Conservation (phyloP, 768 basidiomycete genomes). For the Stropharia rugosoannulata region DNA sequence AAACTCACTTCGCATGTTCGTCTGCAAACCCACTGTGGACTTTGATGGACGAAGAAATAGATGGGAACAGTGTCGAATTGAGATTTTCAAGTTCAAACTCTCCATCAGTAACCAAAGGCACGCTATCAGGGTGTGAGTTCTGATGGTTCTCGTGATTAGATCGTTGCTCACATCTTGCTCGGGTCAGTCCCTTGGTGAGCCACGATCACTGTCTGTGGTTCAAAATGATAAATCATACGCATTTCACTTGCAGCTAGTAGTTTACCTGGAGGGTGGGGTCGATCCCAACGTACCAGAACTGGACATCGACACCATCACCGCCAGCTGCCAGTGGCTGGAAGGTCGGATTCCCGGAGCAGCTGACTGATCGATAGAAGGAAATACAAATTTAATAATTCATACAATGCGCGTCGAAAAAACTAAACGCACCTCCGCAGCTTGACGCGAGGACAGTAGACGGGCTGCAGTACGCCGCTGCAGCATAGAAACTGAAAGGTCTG, state of each 20-base stretch:
- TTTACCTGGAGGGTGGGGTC: slow-evolving; percentile 2
- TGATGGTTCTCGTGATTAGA: neutral
- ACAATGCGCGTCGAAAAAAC: neutral
- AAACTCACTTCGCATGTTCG: slow-evolving; percentile 39
- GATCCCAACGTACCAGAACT: slow-evolving; percentile 32
- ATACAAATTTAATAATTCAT: neutral
- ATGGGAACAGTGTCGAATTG: slow-evolving; percentile 42
- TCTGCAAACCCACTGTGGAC: slow-evolving; percentile 44
- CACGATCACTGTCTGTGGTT: slow-evolving; percentile 32
- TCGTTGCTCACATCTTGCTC: slow-evolving; percentile 27
- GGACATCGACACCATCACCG: slow-evolving; percentile 35
- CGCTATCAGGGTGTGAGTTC: slow-evolving; percentile 18
- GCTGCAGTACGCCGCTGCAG: slow-evolving; percentile 50
- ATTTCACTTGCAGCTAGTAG: slow-evolving; percentile 14
- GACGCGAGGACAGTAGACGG: slow-evolving; percentile 40
- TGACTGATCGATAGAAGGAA: slow-evolving; percentile 19
- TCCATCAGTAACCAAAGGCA: slow-evolving; percentile 37
- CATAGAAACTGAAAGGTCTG: slow-evolving; percentile 47
- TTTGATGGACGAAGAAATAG: slow-evolving; percentile 34
- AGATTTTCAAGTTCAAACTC: slow-evolving; percentile 31
- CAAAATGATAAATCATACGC: slow-evolving; percentile 30
- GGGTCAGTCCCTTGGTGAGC: slow-evolving; percentile 43
- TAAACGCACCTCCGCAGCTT: slow-evolving; percentile 46
- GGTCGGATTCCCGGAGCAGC: slow-evolving; percentile 38
- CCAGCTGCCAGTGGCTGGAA: slow-evolving; percentile 45